These are phyloP conservation scores for Hygrophoropsis aurantiaca DNA, from an alignment of 768 basidiomycete species.

Conservation along the genomic window DNA sequence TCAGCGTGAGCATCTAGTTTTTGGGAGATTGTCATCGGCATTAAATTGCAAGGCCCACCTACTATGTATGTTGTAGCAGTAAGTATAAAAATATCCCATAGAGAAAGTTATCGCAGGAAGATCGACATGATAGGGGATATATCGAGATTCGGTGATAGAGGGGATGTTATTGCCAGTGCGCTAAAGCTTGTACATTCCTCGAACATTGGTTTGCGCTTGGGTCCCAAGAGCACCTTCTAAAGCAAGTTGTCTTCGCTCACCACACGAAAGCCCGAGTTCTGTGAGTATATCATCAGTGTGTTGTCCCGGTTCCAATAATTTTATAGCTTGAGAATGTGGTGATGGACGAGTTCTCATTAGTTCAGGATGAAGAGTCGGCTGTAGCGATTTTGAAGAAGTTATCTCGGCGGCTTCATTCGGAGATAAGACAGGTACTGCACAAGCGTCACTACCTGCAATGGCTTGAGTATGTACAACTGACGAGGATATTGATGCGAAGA, in stretches of 20 bases:
- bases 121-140: no score
- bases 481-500: no score
- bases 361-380: constrained; percentile 56
- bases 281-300: constrained; percentile 54
- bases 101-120: no score
- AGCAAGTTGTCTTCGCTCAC: constrained; percentile 39
- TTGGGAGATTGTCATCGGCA: no score
- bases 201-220: constrained; percentile 18
- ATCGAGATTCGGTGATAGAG: no score
- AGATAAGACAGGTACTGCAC: constrained; percentile 66
- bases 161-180: no score
- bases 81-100: no score
- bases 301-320: constrained; percentile 43
- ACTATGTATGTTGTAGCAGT: no score
- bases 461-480: no score
- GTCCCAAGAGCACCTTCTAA: constrained; percentile 49
- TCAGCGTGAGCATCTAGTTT: no score
- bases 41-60: no score
- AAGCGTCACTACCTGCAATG: constrained; percentile 64
- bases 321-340: constrained; percentile 6
- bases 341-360: constrained; percentile 35
- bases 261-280: constrained; percentile 49
- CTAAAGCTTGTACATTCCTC: constrained; percentile 9
- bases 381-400: constrained; percentile 31
- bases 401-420: constrained; percentile 57